Evolutionary conservation across 2,329 filamentous ascomycete genomes (phyloP).

Genomic region (Clonostachys chloroleuca): DNA sequence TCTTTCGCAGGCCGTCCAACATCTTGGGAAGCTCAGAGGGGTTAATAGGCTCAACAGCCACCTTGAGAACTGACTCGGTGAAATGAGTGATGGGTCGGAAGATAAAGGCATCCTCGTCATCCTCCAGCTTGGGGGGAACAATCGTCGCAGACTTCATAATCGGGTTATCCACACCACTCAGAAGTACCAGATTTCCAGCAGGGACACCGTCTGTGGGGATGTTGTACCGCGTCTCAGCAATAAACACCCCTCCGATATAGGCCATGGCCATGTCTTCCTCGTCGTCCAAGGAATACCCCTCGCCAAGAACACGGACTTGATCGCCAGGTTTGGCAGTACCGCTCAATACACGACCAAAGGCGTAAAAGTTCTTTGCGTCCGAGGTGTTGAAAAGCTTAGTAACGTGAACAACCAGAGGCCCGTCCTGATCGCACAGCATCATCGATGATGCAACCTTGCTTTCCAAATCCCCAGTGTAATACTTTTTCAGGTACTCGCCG

Average conservation of each 20-base stretch:
- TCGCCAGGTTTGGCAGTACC: constrained; percentile 80
- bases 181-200: constrained; percentile 88
- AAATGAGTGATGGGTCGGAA: constrained; percentile 92
- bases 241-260: constrained; percentile 81
- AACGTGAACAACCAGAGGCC: constrained; percentile 85
- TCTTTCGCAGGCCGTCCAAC: constrained; percentile 91
- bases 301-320: constrained; percentile 86
- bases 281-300: constrained; percentile 93
- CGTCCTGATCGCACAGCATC: constrained; percentile 79
- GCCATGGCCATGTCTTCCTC: constrained; percentile 95
- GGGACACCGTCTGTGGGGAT: constrained; percentile 88
- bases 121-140: constrained; percentile 72
- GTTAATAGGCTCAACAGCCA: constrained; percentile 96
- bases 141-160: constrained; percentile 97
- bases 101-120: constrained; percentile 90
- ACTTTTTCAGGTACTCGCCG: constrained; percentile 70
- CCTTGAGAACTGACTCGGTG: constrained; percentile 95
- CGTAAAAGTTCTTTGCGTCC: constrained; percentile 87
- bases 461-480: constrained; percentile 89
- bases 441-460: constrained; percentile 77
- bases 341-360: constrained; percentile 88
- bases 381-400: constrained; percentile 89
- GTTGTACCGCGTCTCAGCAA: constrained; percentile 89
- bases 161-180: constrained; percentile 92
- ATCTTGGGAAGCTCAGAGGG: constrained; percentile 98